Evolutionary conservation across 2,329 filamentous ascomycete genomes (phyloP).

Genomic region (Microthyrium microscopicum): DNA sequence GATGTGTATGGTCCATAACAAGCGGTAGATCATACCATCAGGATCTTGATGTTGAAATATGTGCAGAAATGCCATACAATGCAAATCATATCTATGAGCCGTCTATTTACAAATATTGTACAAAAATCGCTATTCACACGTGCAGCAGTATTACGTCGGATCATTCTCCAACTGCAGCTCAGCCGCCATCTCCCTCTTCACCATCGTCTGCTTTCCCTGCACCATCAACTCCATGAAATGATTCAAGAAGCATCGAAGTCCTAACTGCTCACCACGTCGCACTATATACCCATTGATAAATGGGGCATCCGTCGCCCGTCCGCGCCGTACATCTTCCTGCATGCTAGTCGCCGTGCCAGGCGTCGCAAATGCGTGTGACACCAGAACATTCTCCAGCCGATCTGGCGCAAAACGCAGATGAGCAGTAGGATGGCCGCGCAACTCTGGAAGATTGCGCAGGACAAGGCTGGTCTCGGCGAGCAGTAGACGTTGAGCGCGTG

Average conservation of each 20-base stretch:
- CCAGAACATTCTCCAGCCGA: constrained; percentile 44
- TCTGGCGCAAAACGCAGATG: constrained; percentile 40
- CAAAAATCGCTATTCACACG: no score
- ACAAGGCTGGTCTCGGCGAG: constrained; percentile 60
- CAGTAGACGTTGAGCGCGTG: constrained; percentile 51
- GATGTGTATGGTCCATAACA: no score
- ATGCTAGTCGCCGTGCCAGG: constrained; percentile 47
- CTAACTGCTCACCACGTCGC: constrained; percentile 51
- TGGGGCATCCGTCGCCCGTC: constrained; percentile 56
- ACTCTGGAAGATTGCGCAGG: constrained; percentile 57
- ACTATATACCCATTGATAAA: constrained; percentile 85
- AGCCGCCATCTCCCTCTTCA: constrained; percentile 22
- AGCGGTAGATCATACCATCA: no score
- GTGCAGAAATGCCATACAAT: no score
- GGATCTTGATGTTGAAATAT: no score
- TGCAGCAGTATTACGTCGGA: no score
- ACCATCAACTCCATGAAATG: constrained; percentile 57
- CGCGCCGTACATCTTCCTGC: constrained; percentile 45
- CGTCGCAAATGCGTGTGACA: constrained; percentile 36
- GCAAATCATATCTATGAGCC: no score
- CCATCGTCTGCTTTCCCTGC: constrained; percentile 45
- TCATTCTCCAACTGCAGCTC: constrained; percentile 20
- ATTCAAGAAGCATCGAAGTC: constrained; percentile 56
- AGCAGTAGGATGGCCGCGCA: constrained; percentile 43
- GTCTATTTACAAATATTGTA: no score